Base-by-base conservation (phyloP, 768 basidiomycete species). In the Suillus weaverae region DNA sequence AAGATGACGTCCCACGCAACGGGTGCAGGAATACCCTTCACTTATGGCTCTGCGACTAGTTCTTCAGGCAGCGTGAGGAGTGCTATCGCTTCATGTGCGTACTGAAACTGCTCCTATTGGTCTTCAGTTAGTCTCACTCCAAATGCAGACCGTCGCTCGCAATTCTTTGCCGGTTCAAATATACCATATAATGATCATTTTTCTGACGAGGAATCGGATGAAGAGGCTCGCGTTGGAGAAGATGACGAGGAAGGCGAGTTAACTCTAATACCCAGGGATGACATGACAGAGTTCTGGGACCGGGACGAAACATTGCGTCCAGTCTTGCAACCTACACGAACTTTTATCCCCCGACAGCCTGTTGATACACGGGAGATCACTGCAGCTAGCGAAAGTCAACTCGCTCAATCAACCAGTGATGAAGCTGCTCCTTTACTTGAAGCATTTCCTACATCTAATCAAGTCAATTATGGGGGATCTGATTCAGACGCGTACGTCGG, bases 111-210 rank as follows among this genome's bases (percentile, higher is more conserved):
- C 43, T 8, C 38, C 30, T n/a, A 16, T 43, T 67, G 35, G 59
- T 66, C 39, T 62, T 2, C 4, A 32, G 20, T 65, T 54, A 10
- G 33, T 50, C 54, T 62, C 35, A 66, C 59, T 13, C 64, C 30
- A 22, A 62, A 63, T 65, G 22, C 67, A 92, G 90, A 91, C 72
- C 86, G 85, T 62, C 84, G 90, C 36, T 80, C 89, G 9, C 89
- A 91, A 71, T 89, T 84, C 70, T 82, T 90, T 46, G 86, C 86
- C 26, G 85, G 84, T 60, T 86, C 87, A 9, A 81, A 82, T 38
- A 82, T 88, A 32, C 83, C 82, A n/a, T 79, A 82, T 13, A 77
- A 84, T 4, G 78, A 81, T 7, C 83, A 85, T 63, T 71, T 76
- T 8, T 77, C 74, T 20, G 79, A 79, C 61, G 72, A 84, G 55